phyloP scores from a whole-genome alignment of 345 rosid species.

The Eucalyptus tenuipes region DNA sequence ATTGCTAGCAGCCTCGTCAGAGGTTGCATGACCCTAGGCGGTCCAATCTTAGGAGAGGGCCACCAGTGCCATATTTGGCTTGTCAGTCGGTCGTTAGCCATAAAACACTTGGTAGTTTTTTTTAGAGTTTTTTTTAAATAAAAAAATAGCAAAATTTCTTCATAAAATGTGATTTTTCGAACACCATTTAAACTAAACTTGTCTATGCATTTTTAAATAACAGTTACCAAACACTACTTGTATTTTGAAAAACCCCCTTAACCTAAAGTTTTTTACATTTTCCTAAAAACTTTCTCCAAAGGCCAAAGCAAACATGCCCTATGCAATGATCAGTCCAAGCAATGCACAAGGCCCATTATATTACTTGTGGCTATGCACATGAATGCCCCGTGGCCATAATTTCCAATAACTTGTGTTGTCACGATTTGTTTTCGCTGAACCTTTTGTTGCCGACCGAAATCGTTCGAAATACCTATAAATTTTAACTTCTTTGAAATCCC shows the following conservation, averaged over 20 bases:
- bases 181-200: not conserved
- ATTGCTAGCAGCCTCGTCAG: not conserved
- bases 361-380: too few species aligned
- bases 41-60: not conserved
- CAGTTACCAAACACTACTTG: not conserved
- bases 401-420: not conserved
- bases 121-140: fast-evolving
- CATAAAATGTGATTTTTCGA: not conserved
- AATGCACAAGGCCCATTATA: too few species aligned
- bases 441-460: not conserved
- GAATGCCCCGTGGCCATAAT: too few species aligned
- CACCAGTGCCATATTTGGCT: not conserved
- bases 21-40: not conserved
- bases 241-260: too few species aligned
- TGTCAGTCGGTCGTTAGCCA: fast-evolving
- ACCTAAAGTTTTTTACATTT: not conserved
- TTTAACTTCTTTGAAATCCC: too few species aligned
- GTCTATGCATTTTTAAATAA: too few species aligned
- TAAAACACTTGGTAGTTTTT: not conserved
- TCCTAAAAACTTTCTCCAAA: not conserved
- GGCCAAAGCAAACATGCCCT: too few species aligned
- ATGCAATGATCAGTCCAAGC: too few species aligned
- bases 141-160: not conserved
- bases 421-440: too few species aligned
- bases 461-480: too few species aligned